Conservation (phyloP, 257 asterid genomes). For the Przewalskia tangutica region DNA sequence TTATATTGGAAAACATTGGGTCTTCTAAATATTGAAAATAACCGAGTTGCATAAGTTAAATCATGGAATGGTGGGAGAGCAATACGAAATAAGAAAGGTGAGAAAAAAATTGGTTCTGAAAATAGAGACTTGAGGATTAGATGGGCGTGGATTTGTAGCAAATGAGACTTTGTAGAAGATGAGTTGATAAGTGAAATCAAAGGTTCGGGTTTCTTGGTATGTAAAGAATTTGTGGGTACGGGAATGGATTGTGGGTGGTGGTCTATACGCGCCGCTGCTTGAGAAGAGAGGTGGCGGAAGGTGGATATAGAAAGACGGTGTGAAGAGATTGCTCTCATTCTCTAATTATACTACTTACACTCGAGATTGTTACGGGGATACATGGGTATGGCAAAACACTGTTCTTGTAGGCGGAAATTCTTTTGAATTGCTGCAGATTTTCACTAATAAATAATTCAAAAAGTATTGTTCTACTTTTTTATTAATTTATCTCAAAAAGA, state of each 20-base stretch:
- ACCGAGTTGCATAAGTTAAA: slow-evolving; percentile 33
- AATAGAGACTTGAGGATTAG: slow-evolving; percentile 45
- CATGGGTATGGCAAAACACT: neutral
- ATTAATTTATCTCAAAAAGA: too few species aligned
- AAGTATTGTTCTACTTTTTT: too few species aligned
- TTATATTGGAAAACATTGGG: slow-evolving; percentile 46
- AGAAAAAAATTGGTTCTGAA: slow-evolving; percentile 37
- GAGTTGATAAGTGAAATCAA: slow-evolving; percentile 51
- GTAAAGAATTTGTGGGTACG: neutral
- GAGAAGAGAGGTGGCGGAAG: neutral
- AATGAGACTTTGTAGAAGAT: slow-evolving; percentile 35
- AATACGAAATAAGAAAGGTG: slow-evolving; percentile 46
- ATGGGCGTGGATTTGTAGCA: slow-evolving; percentile 55
- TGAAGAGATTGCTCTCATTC: neutral
- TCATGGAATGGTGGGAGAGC: slow-evolving; percentile 48
- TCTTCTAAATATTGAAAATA: slow-evolving; percentile 32
- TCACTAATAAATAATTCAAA: too few species aligned
- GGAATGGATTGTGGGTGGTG: neutral
- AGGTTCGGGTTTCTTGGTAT: slow-evolving; percentile 12
- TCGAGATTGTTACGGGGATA: neutral
- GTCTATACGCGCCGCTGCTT: neutral
- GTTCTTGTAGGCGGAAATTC: neutral
- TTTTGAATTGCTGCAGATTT: too few species aligned
- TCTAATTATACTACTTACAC: neutral
- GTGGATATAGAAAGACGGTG: neutral